Base-by-base conservation (phyloP, 345 rosid species). In the Aurinia saxatilis region DNA sequence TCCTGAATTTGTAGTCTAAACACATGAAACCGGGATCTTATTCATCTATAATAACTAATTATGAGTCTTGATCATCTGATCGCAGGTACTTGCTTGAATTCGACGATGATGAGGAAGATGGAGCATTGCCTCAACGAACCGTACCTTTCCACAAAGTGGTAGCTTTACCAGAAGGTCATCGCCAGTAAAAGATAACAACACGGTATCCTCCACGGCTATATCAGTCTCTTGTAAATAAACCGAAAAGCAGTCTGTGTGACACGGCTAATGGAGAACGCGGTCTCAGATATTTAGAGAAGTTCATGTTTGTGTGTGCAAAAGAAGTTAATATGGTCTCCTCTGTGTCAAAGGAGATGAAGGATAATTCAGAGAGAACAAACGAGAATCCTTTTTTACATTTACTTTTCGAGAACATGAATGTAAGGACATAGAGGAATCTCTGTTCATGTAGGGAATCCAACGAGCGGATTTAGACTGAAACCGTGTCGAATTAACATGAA, bases 21-120 rank as follows among this genome's bases (percentile, higher is more conserved):
- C 35, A 46, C 41, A 7, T 17, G 34, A 9, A 45, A 50, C 40
- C 8, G 23, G 15, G 17, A 12, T 41, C 7, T 13, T 52, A 33
- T 33, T 65, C 2, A n/a, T n/a, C n/a, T n/a, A n/a, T n/a, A n/a
- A n/a, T 36, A 7, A 27, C 5, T 27, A 5, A 2, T 27, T 0
- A 27, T 27, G 6, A 27, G 30, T 2, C 6, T 5, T 2, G 5
- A 29, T 48, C 1, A 8, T 31, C 12, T 29, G 16, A 39, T 42
- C 12, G 0, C 79, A 88, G 98, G 34, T 91, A 91, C 79, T 60
- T 88, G 63, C 80, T 91, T 42, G 98, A 91, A 68, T 91, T 91
- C 30, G 95, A 87, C 7, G 95, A 83, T 8, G 95, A 87, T 1
- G 95, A 87, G 41, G 95, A 87, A 79, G 87, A 38, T 11, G 95